Conservation (phyloP, 2,329 filamentous ascomycete genomes). For the Ascochyta lentis region DNA sequence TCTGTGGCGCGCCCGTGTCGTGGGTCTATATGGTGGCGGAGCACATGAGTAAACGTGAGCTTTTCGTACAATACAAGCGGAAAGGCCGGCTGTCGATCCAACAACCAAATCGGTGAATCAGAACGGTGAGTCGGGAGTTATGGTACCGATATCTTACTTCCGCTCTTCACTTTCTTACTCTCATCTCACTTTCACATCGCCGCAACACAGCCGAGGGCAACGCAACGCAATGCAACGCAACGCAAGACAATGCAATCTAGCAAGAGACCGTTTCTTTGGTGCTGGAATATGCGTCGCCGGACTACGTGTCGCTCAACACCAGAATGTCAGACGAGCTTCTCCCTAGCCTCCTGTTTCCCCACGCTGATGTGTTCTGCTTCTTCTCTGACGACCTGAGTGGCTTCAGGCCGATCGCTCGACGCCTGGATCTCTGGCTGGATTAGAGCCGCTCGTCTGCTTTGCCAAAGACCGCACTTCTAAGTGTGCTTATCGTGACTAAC, state of each 20-base stretch:
- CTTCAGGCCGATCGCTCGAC: not conserved
- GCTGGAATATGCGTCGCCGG: too few relatives aligned
- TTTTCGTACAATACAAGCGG: too few relatives aligned
- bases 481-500: not conserved
- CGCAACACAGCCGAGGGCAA: too few relatives aligned
- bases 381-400: not conserved
- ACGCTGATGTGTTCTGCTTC: not conserved
- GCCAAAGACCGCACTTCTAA: not conserved
- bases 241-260: too few relatives aligned
- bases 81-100: not conserved
- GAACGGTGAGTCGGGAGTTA: not conserved
- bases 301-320: too few relatives aligned
- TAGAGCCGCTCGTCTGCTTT: not conserved
- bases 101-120: conserved; percentile 2
- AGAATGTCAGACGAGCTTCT: too few relatives aligned
- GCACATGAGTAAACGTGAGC: too few relatives aligned
- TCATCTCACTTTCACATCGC: not conserved
- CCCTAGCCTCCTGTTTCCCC: too few relatives aligned
- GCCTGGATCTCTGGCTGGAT: not conserved
- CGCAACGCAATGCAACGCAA: too few relatives aligned
- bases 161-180: too few relatives aligned
- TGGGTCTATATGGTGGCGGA: too few relatives aligned
- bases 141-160: not conserved
- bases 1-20: too few relatives aligned
- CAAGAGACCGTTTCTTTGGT: not conserved